phyloP scores from a whole-genome alignment of 1,284 basidiomycete genomes.

The Naganishia cerealis region DNA sequence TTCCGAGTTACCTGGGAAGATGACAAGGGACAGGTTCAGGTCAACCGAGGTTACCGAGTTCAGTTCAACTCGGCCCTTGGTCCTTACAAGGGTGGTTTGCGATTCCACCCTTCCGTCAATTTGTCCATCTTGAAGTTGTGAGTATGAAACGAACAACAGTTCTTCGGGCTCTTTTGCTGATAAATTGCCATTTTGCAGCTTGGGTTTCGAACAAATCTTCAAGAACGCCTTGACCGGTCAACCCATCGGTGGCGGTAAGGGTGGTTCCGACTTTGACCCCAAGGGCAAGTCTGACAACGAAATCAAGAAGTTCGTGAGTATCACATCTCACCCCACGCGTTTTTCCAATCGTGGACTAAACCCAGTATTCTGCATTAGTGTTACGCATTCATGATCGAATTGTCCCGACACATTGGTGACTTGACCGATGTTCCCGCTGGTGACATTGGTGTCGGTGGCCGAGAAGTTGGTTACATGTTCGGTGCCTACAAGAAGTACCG shows the following conservation, averaged over 20 bases:
- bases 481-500: constrained; percentile 72
- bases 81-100: constrained; percentile 79
- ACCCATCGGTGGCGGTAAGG: constrained; percentile 73
- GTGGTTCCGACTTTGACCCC: constrained; percentile 71
- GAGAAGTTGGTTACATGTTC: constrained; percentile 71
- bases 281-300: constrained; percentile 77
- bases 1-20: constrained; percentile 80
- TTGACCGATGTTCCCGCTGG: constrained; percentile 80
- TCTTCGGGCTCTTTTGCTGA: not conserved
- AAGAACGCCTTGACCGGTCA: constrained; percentile 80
- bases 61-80: constrained; percentile 81
- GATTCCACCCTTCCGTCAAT: constrained; percentile 78
- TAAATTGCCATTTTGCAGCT: constrained; percentile 47
- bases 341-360: not conserved
- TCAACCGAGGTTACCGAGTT: constrained; percentile 75
- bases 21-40: constrained; percentile 67
- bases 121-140: constrained; percentile 77
- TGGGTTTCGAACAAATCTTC: constrained; percentile 79
- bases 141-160: constrained; percentile 31
- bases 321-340: constrained; percentile 2
- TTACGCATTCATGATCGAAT: constrained; percentile 70
- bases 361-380: constrained; percentile 40
- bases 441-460: constrained; percentile 69
- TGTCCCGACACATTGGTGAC: constrained; percentile 68
- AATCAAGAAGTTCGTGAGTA: constrained; percentile 67